phyloP scores from a whole-genome alignment of 163 green algal species.

The Scenedesmus sp. region DNA sequence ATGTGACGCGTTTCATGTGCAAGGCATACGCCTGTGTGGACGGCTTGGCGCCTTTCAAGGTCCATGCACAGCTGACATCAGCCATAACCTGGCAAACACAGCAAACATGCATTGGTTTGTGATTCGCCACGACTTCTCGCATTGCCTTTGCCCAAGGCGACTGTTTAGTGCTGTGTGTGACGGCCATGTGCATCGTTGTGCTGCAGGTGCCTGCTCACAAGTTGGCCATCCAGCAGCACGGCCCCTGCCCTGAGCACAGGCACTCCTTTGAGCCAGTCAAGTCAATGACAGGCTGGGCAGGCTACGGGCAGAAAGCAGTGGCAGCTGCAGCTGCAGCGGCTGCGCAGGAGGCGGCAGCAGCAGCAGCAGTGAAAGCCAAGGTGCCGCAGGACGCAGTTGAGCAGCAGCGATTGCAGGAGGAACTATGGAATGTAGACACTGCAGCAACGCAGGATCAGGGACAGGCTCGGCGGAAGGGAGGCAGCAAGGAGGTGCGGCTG shows the following conservation, averaged over 20 bases:
- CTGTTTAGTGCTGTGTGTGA: too few relatives aligned
- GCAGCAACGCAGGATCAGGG: background rate
- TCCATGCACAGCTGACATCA: too few relatives aligned
- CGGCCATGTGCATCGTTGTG: too few relatives aligned
- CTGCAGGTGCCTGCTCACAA: slow-evolving; percentile 73
- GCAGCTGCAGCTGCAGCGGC: slow-evolving; percentile 12
- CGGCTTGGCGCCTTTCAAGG: too few relatives aligned
- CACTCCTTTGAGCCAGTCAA: slow-evolving; percentile 82
- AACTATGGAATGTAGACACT: background rate
- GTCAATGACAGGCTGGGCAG: slow-evolving; percentile 58
- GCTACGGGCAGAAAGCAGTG: slow-evolving; percentile 18
- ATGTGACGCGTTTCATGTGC: too few relatives aligned
- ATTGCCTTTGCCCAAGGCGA: too few relatives aligned
- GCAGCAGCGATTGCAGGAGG: background rate
- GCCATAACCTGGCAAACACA: too few relatives aligned
- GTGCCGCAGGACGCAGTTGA: too few relatives aligned
- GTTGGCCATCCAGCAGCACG: slow-evolving; percentile 80
- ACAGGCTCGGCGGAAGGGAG: background rate
- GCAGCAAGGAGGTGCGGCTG: background rate
- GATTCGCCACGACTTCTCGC: too few relatives aligned
- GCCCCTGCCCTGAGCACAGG: slow-evolving; percentile 85
- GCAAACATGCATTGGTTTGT: too few relatives aligned
- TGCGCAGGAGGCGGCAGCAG: background rate
- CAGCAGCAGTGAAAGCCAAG: too few relatives aligned
- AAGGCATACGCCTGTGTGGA: too few relatives aligned